Evolutionary conservation across 768 basidiomycete species (phyloP).

Genomic region (Termitomyces sp.): DNA sequence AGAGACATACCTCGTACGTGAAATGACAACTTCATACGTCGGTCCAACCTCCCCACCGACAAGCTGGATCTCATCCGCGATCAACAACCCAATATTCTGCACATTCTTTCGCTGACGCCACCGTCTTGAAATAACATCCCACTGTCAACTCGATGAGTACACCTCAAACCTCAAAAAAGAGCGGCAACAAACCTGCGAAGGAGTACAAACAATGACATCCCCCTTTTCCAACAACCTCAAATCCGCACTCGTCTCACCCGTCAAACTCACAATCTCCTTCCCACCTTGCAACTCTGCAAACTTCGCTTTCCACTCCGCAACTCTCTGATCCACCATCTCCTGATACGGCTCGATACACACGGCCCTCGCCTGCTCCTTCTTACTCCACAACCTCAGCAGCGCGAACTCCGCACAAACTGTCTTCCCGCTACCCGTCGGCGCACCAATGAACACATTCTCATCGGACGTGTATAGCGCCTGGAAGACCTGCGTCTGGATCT

Average conservation of each 20-base stretch:
- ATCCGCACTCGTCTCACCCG: conserved; percentile 92
- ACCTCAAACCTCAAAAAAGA: not conserved
- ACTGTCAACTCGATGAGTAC: conserved; percentile 37
- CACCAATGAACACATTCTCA: conserved; percentile 95
- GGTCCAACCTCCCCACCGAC: conserved; percentile 94
- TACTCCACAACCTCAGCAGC: conserved; percentile 90
- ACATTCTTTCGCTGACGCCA: conserved; percentile 98
- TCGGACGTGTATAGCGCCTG: conserved; percentile 95
- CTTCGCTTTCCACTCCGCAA: conserved; percentile 84
- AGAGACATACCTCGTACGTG: conserved; percentile 93
- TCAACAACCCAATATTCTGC: conserved; percentile 86
- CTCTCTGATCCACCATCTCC: conserved; percentile 93
- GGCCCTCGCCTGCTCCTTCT: conserved; percentile 71
- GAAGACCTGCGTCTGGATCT: conserved; percentile 99
- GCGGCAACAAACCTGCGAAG: conserved; percentile 61
- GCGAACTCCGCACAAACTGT: conserved; percentile 98
- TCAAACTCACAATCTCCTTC: conserved; percentile 90
- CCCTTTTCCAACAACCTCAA: conserved; percentile 84
- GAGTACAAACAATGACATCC: conserved; percentile 93
- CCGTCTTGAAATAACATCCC: conserved; percentile 90
- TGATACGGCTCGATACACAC: conserved; percentile 97
- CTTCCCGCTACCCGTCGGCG: conserved; percentile 96
- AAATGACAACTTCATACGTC: conserved; percentile 94
- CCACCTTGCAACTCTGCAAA: conserved; percentile 81
- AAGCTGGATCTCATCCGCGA: conserved; percentile 93